These are phyloP conservation scores for Funneliformis caledonium DNA, from an alignment of 371 early-diverging fungal genomes.

Conservation along the genomic window DNA sequence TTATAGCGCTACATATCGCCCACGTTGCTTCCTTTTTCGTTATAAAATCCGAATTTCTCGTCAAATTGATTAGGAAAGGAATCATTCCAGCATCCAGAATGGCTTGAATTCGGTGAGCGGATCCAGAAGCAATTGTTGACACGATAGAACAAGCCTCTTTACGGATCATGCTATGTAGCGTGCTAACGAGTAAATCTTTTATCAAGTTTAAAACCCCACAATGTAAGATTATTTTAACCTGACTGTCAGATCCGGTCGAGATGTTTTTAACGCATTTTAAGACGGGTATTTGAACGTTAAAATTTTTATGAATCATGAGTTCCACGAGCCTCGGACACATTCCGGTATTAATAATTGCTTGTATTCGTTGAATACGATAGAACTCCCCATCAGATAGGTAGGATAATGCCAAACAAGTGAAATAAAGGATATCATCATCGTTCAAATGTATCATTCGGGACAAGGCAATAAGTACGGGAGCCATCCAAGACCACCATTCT, in stretches of 20 bases:
- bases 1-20: slow-evolving; percentile 99
- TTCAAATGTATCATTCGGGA: slow-evolving; percentile 84
- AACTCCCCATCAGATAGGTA: slow-evolving; percentile 92
- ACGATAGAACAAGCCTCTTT: slow-evolving; percentile 99
- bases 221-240: slow-evolving; percentile 95
- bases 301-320: slow-evolving; percentile 67
- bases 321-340: slow-evolving; percentile 93
- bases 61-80: slow-evolving; percentile 88
- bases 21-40: slow-evolving; percentile 99
- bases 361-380: slow-evolving; percentile 85
- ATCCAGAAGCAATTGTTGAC: slow-evolving; percentile 99
- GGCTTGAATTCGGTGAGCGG: slow-evolving; percentile 87
- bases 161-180: slow-evolving; percentile 87
- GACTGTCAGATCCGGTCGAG: slow-evolving; percentile 97
- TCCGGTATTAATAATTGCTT: slow-evolving; percentile 94
- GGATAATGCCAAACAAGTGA: slow-evolving; percentile 99
- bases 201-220: slow-evolving; percentile 86
- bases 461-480: slow-evolving; percentile 83
- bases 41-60: slow-evolving; percentile 92
- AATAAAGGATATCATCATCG: slow-evolving; percentile 96
- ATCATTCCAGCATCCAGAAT: slow-evolving; percentile 95
- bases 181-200: slow-evolving; percentile 74
- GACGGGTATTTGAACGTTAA: slow-evolving; percentile 92
- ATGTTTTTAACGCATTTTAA: slow-evolving; percentile 99
- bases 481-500: slow-evolving; percentile 82